Evolutionary conservation across 148 eudicot genomes (phyloP).

Genomic region (Fagopyrum esculentum): DNA sequence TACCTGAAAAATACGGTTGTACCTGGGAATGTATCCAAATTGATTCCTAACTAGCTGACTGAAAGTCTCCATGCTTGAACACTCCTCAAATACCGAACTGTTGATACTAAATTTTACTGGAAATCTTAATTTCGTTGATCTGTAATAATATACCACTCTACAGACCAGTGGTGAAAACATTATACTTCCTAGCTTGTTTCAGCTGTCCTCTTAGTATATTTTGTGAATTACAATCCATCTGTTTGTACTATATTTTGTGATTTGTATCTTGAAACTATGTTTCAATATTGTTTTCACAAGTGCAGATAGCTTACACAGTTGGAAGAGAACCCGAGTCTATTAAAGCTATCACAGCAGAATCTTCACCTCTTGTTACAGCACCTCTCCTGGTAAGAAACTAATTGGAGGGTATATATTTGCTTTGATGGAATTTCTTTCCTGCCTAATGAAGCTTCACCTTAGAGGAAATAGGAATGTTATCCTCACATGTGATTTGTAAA

Average conservation of each 20-base stretch:
- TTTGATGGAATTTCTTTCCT: neutral
- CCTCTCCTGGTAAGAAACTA: conserved; percentile 61
- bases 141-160: neutral
- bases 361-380: conserved; percentile 56
- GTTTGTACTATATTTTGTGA: neutral
- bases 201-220: neutral
- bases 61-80: neutral
- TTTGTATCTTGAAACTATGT: neutral
- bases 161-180: neutral
- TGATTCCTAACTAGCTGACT: neutral
- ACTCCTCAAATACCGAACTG: neutral
- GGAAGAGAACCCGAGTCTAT: conserved; percentile 67
- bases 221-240: neutral
- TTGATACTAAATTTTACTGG: neutral
- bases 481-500: neutral
- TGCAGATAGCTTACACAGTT: conserved; percentile 77
- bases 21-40: neutral
- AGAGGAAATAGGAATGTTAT: neutral
- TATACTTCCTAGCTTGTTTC: neutral
- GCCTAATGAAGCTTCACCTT: neutral
- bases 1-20: neutral
- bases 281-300: conserved; percentile 18
- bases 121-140: neutral
- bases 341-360: conserved; percentile 55
- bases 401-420: neutral